Conservation (phyloP, 495 filamentous ascomycete species). For the Talaromyces trachyspermus region DNA sequence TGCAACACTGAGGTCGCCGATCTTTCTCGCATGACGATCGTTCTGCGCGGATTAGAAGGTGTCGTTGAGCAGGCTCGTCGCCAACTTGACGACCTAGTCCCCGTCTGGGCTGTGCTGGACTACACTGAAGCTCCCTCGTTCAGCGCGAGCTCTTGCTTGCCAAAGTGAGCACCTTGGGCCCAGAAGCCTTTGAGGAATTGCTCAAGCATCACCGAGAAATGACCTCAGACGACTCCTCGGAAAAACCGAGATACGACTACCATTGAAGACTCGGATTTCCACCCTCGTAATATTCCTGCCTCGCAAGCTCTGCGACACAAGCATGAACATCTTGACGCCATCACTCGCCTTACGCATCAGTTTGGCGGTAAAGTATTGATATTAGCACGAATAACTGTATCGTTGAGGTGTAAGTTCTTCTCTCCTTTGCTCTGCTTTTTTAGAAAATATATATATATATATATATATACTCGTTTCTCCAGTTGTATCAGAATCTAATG, state of each 20-base stretch:
- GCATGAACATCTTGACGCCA: conserved; percentile 90
- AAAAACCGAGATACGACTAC: conserved; percentile 23
- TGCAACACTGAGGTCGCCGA: conserved; percentile 98
- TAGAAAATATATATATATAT: too few relatives aligned
- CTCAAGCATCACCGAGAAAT: conserved; percentile 86
- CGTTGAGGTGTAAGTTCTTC: conserved; percentile 76
- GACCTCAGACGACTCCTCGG: conserved; percentile 29
- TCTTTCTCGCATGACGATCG: conserved; percentile 96
- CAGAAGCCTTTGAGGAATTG: conserved; percentile 96
- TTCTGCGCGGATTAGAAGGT: conserved; percentile 89
- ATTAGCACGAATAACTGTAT: conserved; percentile 98
- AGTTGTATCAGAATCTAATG: conserved; percentile 5
- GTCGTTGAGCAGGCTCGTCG: conserved; percentile 96
- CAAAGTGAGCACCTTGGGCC: conserved; percentile 90
- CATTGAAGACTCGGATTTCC: conserved; percentile 56
- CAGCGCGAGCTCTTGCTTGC: conserved; percentile 94
- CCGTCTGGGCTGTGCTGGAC: conserved; percentile 96
- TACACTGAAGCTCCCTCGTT: conserved; percentile 88
- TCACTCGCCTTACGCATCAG: conserved; percentile 93
- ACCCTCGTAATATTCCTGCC: conserved; percentile 73
- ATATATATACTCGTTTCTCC: not conserved
- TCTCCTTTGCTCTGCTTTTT: not conserved
- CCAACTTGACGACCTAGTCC: conserved; percentile 92
- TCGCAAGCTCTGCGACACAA: conserved; percentile 90
- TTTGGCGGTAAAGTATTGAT: conserved; percentile 97